These are phyloP conservation scores for Geosmithia putterillii DNA, from an alignment of 2,329 filamentous ascomycete species.

Conservation along the genomic window DNA sequence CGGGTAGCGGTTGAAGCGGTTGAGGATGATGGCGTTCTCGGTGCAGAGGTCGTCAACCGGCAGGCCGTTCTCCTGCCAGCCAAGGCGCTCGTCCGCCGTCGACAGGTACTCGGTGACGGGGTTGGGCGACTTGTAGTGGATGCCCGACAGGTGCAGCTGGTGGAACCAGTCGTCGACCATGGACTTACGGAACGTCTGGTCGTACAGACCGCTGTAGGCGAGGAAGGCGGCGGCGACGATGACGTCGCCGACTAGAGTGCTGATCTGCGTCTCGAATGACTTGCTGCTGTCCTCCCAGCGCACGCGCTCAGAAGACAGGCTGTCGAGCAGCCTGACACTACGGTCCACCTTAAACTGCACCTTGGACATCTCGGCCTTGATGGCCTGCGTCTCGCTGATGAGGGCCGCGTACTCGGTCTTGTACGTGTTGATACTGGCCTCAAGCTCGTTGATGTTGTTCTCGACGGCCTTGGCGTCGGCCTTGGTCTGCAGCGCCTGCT, in stretches of 20 bases:
- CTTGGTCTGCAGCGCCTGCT: slow-evolving; percentile 82
- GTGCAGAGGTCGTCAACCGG: slow-evolving; percentile 97
- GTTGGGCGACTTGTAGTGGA: slow-evolving; percentile 86
- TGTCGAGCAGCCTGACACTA: slow-evolving; percentile 87
- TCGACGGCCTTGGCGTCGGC: slow-evolving; percentile 87
- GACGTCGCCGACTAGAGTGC: slow-evolving; percentile 90
- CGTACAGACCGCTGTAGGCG: slow-evolving; percentile 92
- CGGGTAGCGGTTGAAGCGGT: slow-evolving; percentile 96
- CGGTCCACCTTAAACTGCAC: slow-evolving; percentile 98
- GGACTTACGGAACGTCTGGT: slow-evolving; percentile 93
- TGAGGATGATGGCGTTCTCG: slow-evolving; percentile 93
- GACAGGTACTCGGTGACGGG: slow-evolving; percentile 94
- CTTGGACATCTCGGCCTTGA: slow-evolving; percentile 92
- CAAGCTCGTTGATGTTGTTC: slow-evolving; percentile 71
- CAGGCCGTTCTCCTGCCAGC: slow-evolving; percentile 88
- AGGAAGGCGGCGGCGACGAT: slow-evolving; percentile 94
- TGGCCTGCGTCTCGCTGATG: slow-evolving; percentile 93
- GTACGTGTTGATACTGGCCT: slow-evolving; percentile 86
- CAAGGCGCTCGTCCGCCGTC: slow-evolving; percentile 84
- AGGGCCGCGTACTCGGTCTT: slow-evolving; percentile 92
- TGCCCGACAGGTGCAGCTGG: slow-evolving; percentile 84
- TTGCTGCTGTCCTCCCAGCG: slow-evolving; percentile 97
- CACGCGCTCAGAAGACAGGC: slow-evolving; percentile 80
- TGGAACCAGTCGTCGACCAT: slow-evolving; percentile 98
- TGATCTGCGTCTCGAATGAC: slow-evolving; percentile 96